Base-by-base conservation (phyloP, 495 filamentous ascomycete genomes). In the Eremomyces bilateralis region DNA sequence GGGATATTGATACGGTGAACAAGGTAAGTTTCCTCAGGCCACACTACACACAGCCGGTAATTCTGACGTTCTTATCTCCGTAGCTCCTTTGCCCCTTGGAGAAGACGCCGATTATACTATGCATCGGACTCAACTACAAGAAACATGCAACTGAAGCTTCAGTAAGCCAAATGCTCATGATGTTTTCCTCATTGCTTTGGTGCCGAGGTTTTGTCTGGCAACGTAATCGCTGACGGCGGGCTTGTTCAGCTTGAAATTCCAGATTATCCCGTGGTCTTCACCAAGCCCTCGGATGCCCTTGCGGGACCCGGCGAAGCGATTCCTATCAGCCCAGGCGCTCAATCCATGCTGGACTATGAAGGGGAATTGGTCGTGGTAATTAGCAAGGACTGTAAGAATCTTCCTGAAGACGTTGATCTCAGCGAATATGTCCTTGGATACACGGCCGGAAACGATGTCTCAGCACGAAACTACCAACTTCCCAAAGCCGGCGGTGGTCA, bases 391-490 rank as follows among this genome's bases (percentile, higher is more conserved):
- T 46, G 43, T 31, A 53, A 53, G 28, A 46, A 61, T 38, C 33
- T 60, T 15, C 38, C 41, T 1, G 41, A 42, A 4, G 43, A 50
- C 15, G 34, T 56, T 33, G 54, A 52, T 10, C 29, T 36, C 30
- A 34, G 1, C 36, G 37, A 21, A 28, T 57, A 58, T 43, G 53
- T 63, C 37, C 49, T 61, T 8, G 60, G 56, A 31, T 63, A 63
- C 42, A 61, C 60, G 0, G 41, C 52, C 25, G 59, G 59, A 38
- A 62, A 62, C 48, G 60, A 64, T 40, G 39, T 64, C 15, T 56
- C 58, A 20, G 55, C 53, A 13, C 56, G 60, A 1, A 42, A 48
- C 18, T 59, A 48, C 40, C 60, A 64, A 38, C 33, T 53, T 15
- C 51, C 15, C 44, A 46, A 28, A 36, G 42, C 45, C 2, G 41